Conservation (phyloP, 108 stramenopile species). For the Aureococcus anophagefferens region DNA sequence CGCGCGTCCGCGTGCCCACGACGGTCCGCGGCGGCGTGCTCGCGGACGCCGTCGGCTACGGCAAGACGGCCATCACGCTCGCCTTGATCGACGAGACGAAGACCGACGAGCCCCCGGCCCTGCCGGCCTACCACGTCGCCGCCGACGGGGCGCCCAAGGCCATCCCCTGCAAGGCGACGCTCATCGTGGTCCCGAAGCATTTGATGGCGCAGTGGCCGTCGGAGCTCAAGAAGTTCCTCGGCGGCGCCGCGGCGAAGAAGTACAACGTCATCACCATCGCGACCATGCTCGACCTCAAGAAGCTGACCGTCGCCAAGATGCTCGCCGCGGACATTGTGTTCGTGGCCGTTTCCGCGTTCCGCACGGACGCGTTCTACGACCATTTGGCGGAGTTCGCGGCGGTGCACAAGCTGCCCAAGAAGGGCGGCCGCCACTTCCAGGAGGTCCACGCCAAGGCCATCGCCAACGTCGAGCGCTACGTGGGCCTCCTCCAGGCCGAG, state of each 20-base stretch:
- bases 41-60: conserved; percentile 43
- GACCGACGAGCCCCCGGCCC: conserved; percentile 8
- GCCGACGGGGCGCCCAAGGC: conserved; percentile 5
- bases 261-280: conserved; percentile 17
- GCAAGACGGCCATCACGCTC: conserved; percentile 43
- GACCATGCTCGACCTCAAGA: conserved; percentile 8
- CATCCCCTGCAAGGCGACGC: conserved; percentile 27
- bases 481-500: background rate
- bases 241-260: conserved; percentile 5
- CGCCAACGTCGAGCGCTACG: background rate
- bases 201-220: conserved; percentile 35
- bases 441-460: conserved; percentile 11
- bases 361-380: conserved; percentile 26
- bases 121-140: background rate
- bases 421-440: conserved; percentile 31
- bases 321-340: conserved; percentile 32
- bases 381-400: conserved; percentile 24
- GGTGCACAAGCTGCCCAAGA: conserved; percentile 26
- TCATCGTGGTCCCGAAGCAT: conserved; percentile 32
- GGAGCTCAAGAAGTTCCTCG: conserved; percentile 36
- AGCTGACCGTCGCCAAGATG: conserved; percentile 22
- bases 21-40: conserved; percentile 35
- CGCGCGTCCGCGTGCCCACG: conserved; percentile 25
- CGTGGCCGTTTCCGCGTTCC: conserved; percentile 21
- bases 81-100: conserved; percentile 23